phyloP scores from a whole-genome alignment of 2,329 filamentous ascomycete genomes.

The Xenosphaeropsis pyriputrescens region DNA sequence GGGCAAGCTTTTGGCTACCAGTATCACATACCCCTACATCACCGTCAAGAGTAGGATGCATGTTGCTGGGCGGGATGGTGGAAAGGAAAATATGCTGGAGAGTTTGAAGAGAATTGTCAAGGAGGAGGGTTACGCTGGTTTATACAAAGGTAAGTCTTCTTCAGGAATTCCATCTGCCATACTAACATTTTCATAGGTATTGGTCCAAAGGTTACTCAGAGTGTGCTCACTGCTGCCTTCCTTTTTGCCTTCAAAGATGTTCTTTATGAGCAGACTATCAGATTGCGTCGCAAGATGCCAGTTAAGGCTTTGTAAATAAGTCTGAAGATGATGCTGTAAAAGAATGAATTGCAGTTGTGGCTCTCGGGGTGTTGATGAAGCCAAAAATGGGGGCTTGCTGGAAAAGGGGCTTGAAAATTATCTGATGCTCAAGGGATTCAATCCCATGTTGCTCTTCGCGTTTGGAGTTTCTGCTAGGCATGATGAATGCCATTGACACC shows the following conservation, averaged over 20 bases:
- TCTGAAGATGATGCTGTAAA: too few relatives aligned
- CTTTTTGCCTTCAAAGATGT: slow-evolving; percentile 97
- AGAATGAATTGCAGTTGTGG: too few relatives aligned
- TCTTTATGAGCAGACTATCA: slow-evolving; percentile 70
- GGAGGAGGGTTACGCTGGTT: slow-evolving; percentile 80
- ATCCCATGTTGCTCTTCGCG: too few relatives aligned
- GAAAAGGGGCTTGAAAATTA: too few relatives aligned
- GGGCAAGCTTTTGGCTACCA: slow-evolving; percentile 88
- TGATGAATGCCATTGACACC: too few relatives aligned
- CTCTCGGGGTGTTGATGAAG: too few relatives aligned
- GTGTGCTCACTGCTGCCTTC: slow-evolving; percentile 89
- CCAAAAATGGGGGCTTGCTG: too few relatives aligned
- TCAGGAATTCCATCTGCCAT: background rate
- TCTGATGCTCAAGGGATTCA: too few relatives aligned
- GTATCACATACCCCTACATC: slow-evolving; percentile 95
- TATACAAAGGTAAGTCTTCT: slow-evolving; percentile 67
- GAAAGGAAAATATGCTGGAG: slow-evolving; percentile 66
- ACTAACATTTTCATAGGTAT: slow-evolving; percentile 46
- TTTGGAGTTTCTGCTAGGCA: too few relatives aligned
- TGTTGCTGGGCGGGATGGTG: slow-evolving; percentile 63
- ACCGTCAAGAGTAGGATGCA: slow-evolving; percentile 98
- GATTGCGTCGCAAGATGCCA: slow-evolving; percentile 31
- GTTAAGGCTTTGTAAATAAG: slow-evolving; percentile 6
- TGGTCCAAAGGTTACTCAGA: slow-evolving; percentile 91
- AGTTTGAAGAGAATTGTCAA: slow-evolving; percentile 66